These are phyloP conservation scores for Teratosphaeria viscida DNA, from an alignment of 2,329 filamentous ascomycete genomes.

Conservation along the genomic window DNA sequence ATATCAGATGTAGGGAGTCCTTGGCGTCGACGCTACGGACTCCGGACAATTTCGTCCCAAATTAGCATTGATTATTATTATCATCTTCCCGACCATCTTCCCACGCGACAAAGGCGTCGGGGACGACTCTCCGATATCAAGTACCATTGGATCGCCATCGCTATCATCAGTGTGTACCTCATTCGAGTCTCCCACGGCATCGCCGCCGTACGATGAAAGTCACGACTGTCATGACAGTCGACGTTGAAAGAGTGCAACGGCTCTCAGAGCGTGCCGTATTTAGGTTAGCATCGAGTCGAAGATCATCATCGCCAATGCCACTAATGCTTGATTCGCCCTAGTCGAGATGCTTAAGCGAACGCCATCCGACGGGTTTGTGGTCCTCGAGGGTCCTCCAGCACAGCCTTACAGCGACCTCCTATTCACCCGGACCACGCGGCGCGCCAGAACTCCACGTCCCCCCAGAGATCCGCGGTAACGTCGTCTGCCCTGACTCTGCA, in stretches of 20 bases:
- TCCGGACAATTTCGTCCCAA: background rate
- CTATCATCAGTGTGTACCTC: no score
- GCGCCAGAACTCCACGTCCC: background rate
- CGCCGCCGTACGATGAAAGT: background rate
- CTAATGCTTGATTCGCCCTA: background rate
- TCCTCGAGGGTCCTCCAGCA: background rate
- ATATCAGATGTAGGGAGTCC: no score
- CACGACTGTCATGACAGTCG: background rate
- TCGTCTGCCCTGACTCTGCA: background rate
- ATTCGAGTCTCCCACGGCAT: no score
- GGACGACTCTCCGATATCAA: background rate
- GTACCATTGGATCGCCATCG: no score
- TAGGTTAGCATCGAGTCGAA: background rate
- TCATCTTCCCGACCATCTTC: background rate
- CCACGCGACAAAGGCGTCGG: background rate
- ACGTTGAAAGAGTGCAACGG: background rate
- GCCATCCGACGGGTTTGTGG: background rate
- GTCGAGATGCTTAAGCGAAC: background rate
- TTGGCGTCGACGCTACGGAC: background rate
- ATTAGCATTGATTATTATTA: background rate
- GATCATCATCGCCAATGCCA: background rate
- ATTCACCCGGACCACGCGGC: background rate
- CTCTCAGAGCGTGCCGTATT: background rate
- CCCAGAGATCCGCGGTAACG: background rate
- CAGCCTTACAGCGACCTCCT: background rate